These are phyloP conservation scores for Chlamydomonas reinhardtii DNA, from an alignment of 163 green algal genomes.

Conservation along the genomic window DNA sequence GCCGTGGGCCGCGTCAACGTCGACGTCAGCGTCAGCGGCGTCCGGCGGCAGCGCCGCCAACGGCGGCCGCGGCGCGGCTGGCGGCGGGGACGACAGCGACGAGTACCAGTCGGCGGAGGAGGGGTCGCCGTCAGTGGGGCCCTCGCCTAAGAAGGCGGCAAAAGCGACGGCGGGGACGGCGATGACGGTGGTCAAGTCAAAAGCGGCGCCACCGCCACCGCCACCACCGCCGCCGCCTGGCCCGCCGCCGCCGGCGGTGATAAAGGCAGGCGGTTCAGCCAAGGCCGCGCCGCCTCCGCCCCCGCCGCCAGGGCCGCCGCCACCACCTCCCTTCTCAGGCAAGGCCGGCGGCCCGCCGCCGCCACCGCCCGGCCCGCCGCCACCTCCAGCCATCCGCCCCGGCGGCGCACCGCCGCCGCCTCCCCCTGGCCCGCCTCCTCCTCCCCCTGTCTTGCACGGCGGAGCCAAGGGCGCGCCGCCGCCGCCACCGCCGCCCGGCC, in stretches of 20 bases:
- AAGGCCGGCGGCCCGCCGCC: not conserved
- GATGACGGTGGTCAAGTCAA: not conserved
- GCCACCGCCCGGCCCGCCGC: slow-evolving; percentile 8
- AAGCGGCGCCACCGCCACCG: not conserved
- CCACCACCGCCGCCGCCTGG: too few species aligned
- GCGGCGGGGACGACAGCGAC: not conserved
- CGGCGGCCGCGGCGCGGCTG: not conserved
- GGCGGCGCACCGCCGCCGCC: not conserved
- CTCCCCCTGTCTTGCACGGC: not conserved
- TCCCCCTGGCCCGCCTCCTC: not conserved
- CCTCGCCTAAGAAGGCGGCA: too few species aligned
- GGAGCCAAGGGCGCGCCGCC: too few species aligned
- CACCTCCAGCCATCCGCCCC: not conserved
- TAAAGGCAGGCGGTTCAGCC: too few species aligned
- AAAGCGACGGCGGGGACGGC: not conserved
- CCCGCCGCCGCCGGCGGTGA: too few species aligned
- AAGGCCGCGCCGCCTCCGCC: not conserved
- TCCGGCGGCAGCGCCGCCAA: not conserved
- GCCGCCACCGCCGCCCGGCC: too few species aligned
- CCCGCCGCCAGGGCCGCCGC: too few species aligned
- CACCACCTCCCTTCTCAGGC: too few species aligned
- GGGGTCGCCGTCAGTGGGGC: not conserved
- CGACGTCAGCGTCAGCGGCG: too few species aligned
- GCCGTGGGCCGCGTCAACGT: not conserved
- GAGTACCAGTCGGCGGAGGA: slow-evolving; percentile 26